Evolutionary conservation across 2,329 filamentous ascomycete genomes (phyloP).

Genomic region (Aspergillus vadensis): DNA sequence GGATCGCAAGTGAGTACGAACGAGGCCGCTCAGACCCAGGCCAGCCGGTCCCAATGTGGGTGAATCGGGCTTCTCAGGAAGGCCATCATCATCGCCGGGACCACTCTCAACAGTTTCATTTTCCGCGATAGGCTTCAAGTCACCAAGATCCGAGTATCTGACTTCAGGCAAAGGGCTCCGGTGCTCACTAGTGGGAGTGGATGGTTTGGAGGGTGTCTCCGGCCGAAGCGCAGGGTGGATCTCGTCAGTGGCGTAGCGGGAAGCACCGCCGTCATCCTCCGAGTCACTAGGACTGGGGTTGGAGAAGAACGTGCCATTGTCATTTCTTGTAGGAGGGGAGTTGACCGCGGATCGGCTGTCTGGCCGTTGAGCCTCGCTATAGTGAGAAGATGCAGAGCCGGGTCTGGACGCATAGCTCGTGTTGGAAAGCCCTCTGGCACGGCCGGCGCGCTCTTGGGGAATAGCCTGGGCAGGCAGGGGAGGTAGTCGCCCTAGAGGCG

Average conservation of each 20-base stretch:
- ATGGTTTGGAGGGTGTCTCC: constrained; percentile 35
- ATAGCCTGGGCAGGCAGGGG: constrained; percentile 27
- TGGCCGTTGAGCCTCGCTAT: constrained; percentile 33
- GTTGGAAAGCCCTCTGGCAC: constrained; percentile 39
- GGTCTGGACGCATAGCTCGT: constrained; percentile 41
- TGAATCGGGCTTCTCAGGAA: constrained; percentile 60
- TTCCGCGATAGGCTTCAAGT: constrained; percentile 46
- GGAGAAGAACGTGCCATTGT: constrained; percentile 37
- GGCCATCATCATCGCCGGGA: constrained; percentile 11
- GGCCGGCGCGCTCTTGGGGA: constrained; percentile 26
- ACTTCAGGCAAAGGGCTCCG: constrained; percentile 38
- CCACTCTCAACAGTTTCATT: constrained; percentile 24
- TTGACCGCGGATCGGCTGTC: constrained; percentile 29
- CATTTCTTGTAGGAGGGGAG: constrained; percentile 31
- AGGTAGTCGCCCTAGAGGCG: constrained; percentile 43
- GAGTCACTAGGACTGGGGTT: constrained; percentile 43
- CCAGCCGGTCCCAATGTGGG: constrained; percentile 71
- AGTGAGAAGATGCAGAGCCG: constrained; percentile 42
- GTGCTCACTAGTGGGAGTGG: constrained; percentile 31
- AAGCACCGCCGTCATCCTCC: constrained; percentile 38
- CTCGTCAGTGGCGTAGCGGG: constrained; percentile 32
- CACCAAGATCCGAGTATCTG: constrained; percentile 40
- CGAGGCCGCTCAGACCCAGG: constrained; percentile 73
- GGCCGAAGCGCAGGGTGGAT: constrained; percentile 43
- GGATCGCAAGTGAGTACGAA: constrained; percentile 79